These are phyloP conservation scores for Hansenula sp. DNA, from an alignment of 1,139 yeast species.

Conservation along the genomic window DNA sequence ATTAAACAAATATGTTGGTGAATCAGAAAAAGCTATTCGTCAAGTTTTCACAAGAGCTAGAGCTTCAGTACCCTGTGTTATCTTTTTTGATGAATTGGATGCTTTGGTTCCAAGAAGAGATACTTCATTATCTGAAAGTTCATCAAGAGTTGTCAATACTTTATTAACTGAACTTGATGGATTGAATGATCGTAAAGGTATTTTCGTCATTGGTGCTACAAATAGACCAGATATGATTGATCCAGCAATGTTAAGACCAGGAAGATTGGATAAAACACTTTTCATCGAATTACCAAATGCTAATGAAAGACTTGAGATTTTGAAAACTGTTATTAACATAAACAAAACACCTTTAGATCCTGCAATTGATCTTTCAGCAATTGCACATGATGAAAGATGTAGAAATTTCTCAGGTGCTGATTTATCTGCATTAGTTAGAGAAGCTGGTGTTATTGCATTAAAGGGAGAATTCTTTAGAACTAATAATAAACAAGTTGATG, in stretches of 20 bases:
- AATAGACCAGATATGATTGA: slow-evolving; percentile 98
- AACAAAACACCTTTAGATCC: slow-evolving; percentile 73
- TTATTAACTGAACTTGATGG: slow-evolving; percentile 93
- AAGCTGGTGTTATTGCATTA: slow-evolving; percentile 87
- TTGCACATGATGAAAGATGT: slow-evolving; percentile 77
- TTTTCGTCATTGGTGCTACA: slow-evolving; percentile 94
- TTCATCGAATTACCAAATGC: slow-evolving; percentile 85
- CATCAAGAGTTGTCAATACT: slow-evolving; percentile 93
- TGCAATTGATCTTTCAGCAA: slow-evolving; percentile 52
- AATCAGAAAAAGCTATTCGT: slow-evolving; percentile 89
- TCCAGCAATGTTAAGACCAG: slow-evolving; percentile 97
- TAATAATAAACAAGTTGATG: slow-evolving; percentile 24
- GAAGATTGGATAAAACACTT: slow-evolving; percentile 88
- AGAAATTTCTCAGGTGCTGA: slow-evolving; percentile 95
- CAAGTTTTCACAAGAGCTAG: slow-evolving; percentile 94
- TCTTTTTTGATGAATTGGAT: slow-evolving; percentile 93
- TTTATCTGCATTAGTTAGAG: slow-evolving; percentile 84
- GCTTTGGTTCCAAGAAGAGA: slow-evolving; percentile 95
- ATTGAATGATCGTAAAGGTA: slow-evolving; percentile 85
- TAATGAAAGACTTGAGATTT: slow-evolving; percentile 73
- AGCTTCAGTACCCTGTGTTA: slow-evolving; percentile 92
- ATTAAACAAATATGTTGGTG: slow-evolving; percentile 93
- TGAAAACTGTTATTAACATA: slow-evolving; percentile 66
- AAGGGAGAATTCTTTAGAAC: slow-evolving; percentile 60
- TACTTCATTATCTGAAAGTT: slow-evolving; percentile 79